Base-by-base conservation (phyloP, 345 rosid genomes). In the Hirschfeldia incana region DNA sequence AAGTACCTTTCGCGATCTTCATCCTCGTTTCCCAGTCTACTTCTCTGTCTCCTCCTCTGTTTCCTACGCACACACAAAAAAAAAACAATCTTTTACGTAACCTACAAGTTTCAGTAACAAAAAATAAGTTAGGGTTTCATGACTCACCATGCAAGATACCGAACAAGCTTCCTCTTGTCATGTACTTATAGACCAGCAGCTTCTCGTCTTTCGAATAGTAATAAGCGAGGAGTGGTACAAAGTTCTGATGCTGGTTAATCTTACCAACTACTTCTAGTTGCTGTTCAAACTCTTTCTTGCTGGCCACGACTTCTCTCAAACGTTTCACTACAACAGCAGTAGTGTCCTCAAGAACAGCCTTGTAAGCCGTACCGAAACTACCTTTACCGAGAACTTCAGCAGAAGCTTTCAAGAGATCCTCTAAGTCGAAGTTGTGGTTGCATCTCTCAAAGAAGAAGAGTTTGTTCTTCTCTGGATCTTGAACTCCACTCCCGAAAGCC, bases 371-470 rank as follows among this genome's bases (percentile, higher is more conserved):
- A 44, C 97, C 97, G 2, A 83, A 89, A 64, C 90, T 90, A 34
- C 97, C 97, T 81, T 90, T 92, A 6, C 97, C 97, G 0, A 92
- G 92, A 81, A 92, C 96, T 83, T 92, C 97, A 3, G 97, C 97
- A 0, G 97, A 92, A 65, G 97, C 97, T 80, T 89, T 89, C 84
- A 92, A 76, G 59, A 92, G 81, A 81, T 92, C 97, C 84, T 92
- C 97, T 0, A 92, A 89, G 76, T 92, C 92, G 55, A 92, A 92
- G 64, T 70, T 83, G 65, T 82, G 88, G 73, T 77, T 73, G 51
- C 89, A 87, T 5, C 91, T 92, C n/a, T 87, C 91, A 6, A 89
- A 90, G 85, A 92, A 92, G 76, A 86, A 81, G 71, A 92, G 83
- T 58, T 87, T 92, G 86, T 92, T 92, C 85, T 91, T 93, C 84